Percentiles rank a stretch among this genome's conserved stretches.
Conservation (phyloP, 2,329 filamentous ascomycete species). For the Beauveria bassiana region DNA sequence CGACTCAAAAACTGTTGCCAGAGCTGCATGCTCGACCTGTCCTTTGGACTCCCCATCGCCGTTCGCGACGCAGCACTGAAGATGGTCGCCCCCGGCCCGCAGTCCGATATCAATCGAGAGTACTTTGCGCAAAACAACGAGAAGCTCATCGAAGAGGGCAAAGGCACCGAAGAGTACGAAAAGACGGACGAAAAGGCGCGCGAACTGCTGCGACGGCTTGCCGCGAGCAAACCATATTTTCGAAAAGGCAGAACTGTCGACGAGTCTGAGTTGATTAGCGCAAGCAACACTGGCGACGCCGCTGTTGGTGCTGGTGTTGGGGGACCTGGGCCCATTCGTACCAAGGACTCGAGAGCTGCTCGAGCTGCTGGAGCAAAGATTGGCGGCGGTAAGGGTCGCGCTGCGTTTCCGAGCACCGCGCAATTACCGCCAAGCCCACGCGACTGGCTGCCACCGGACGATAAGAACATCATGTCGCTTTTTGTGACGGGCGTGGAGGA, state of each 20-base stretch:
- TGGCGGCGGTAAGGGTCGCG: conserved; percentile 34
- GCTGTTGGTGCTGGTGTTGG: conserved; percentile 49
- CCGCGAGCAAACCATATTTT: conserved; percentile 92
- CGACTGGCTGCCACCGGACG: conserved; percentile 78
- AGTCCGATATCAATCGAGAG: conserved; percentile 89
- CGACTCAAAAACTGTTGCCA: conserved; percentile 98
- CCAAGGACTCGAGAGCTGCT: conserved; percentile 53
- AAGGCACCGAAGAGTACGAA: conserved; percentile 82
- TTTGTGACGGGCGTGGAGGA: conserved; percentile 96
- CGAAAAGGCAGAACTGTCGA: conserved; percentile 76
- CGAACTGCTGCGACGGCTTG: conserved; percentile 75
- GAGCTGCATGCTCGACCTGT: conserved; percentile 96
- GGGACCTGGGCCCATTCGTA: conserved; percentile 72
- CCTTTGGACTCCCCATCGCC: conserved; percentile 89
- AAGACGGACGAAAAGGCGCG: conserved; percentile 96
- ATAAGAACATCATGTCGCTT: conserved; percentile 81
- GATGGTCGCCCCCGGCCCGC: conserved; percentile 91
- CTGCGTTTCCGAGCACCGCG: conserved; percentile 61
- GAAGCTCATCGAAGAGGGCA: conserved; percentile 86
- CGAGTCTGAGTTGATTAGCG: conserved; percentile 33
- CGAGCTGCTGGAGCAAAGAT: conserved; percentile 40
- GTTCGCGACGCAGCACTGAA: conserved; percentile 94
- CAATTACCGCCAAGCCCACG: conserved; percentile 72
- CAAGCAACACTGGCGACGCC: conserved; percentile 34
- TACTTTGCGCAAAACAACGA: conserved; percentile 98